Evolutionary conservation across 169 alveolate species (phyloP).

Genomic region (Eimeria acervulina): DNA sequence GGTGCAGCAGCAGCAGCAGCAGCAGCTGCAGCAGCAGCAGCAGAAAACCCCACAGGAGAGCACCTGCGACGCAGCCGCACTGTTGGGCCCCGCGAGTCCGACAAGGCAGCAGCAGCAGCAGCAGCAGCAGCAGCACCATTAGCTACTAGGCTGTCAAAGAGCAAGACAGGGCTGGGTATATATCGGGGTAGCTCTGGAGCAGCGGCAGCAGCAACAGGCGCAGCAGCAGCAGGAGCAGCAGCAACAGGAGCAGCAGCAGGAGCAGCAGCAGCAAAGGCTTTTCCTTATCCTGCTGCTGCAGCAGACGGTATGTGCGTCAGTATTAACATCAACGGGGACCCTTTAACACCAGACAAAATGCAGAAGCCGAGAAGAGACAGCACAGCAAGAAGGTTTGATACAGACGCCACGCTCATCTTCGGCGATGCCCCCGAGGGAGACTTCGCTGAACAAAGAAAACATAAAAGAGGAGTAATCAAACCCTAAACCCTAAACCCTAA

Average conservation of each 20-base stretch:
- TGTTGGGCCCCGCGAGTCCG: too few relatives aligned
- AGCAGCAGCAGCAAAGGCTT: background rate
- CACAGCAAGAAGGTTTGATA: slow-evolving; percentile 39
- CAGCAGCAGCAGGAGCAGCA: too few relatives aligned
- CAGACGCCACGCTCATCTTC: slow-evolving; percentile 64
- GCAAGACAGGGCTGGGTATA: background rate
- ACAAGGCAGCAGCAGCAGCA: too few relatives aligned
- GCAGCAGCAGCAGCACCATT: background rate
- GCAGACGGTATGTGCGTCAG: background rate
- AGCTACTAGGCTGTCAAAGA: background rate
- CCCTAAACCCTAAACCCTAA: too few relatives aligned
- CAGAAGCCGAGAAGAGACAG: background rate
- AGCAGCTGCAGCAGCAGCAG: too few relatives aligned
- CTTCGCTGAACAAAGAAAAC: background rate
- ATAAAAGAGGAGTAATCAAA: background rate
- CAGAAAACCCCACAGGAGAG: too few relatives aligned
- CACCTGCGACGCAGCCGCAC: too few relatives aligned
- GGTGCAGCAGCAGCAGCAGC: background rate
- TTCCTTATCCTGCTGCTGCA: background rate
- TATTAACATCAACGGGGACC: background rate
- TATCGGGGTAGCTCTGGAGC: background rate
- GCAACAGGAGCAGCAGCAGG: background rate
- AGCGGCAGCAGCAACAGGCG: background rate
- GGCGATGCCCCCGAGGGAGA: background rate
- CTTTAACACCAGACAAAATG: background rate